These are phyloP conservation scores for Penicillium sp. DNA, from an alignment of 2,329 filamentous ascomycete genomes.

Conservation along the genomic window DNA sequence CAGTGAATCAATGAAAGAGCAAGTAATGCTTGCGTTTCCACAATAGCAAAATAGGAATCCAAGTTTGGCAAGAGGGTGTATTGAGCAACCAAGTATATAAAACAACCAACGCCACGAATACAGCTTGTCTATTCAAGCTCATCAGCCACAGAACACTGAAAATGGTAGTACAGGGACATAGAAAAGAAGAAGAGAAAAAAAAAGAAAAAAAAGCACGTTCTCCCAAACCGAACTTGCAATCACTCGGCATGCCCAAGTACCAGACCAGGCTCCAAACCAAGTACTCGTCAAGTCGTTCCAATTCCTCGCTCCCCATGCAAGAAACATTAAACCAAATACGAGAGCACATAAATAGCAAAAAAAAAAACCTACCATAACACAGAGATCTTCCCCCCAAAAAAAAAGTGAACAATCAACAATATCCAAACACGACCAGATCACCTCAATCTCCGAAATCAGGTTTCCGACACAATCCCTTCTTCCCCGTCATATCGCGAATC, in stretches of 20 bases:
- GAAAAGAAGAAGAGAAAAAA: not conserved
- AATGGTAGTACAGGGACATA: not conserved
- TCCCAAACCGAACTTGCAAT: not conserved
- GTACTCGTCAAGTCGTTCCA: not conserved
- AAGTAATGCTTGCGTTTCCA: not conserved
- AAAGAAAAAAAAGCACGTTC: not conserved
- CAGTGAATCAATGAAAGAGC: not conserved
- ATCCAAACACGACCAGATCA: not conserved
- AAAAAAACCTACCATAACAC: not conserved
- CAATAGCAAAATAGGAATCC: not conserved
- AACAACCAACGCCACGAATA: conserved; percentile 1
- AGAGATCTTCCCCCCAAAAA: too few species aligned
- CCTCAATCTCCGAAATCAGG: conserved; percentile 22
- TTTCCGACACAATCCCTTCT: conserved; percentile 22
- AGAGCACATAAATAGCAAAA: not conserved
- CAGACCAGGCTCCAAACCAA: not conserved
- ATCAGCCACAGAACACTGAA: not conserved
- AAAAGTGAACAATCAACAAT: too few species aligned
- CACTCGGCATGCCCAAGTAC: not conserved
- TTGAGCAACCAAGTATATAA: not conserved
- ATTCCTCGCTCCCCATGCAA: not conserved
- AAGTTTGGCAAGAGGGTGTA: not conserved
- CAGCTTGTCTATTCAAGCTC: not conserved
- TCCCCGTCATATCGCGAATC: conserved; percentile 23
- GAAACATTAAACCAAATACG: not conserved